Evolutionary conservation across 768 basidiomycete species (phyloP).

Genomic region (Lentinula raphanica): DNA sequence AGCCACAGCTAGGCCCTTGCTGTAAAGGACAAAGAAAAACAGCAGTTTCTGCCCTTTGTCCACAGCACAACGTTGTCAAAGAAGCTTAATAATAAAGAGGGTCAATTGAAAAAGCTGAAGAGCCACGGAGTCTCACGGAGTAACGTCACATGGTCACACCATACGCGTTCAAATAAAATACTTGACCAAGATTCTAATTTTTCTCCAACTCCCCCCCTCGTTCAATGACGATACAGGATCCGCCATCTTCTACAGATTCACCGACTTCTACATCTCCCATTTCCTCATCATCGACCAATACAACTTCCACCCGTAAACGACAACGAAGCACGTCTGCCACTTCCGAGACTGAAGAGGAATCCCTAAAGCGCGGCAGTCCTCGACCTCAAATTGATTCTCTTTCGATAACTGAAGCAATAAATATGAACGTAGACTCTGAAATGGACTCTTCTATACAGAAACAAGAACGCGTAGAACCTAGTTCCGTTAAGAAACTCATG

Average conservation of each 20-base stretch:
- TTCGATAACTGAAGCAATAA: slow-evolving; percentile 34
- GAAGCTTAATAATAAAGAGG: no score
- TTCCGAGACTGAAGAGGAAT: slow-evolving; percentile 54
- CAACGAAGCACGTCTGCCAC: slow-evolving; percentile 74
- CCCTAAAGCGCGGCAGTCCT: slow-evolving; percentile 34
- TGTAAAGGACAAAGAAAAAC: no score
- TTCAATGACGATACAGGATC: slow-evolving; percentile 7
- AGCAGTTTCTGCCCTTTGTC: no score
- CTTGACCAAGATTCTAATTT: background rate
- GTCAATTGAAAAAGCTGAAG: no score
- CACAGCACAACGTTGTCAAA: no score
- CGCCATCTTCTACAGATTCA: slow-evolving; percentile 6
- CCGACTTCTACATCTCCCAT: slow-evolving; percentile 1
- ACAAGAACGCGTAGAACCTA: slow-evolving; percentile 31
- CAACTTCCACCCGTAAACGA: slow-evolving; percentile 54
- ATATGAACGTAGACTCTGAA: slow-evolving; percentile 24
- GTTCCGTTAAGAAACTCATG: slow-evolving; percentile 39
- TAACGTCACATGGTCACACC: background rate
- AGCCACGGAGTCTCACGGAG: no score
- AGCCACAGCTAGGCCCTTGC: no score
- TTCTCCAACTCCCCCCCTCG: background rate
- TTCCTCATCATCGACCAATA: background rate
- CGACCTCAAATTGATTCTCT: slow-evolving; percentile 36
- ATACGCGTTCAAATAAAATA: background rate
- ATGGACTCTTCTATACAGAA: slow-evolving; percentile 68